A percentile compares a stretch with the other conserved stretches of the same genome.
Evolutionary conservation across 176 grass and related monocot genomes (phyloP).

Genomic region (Musa acuminata): DNA sequence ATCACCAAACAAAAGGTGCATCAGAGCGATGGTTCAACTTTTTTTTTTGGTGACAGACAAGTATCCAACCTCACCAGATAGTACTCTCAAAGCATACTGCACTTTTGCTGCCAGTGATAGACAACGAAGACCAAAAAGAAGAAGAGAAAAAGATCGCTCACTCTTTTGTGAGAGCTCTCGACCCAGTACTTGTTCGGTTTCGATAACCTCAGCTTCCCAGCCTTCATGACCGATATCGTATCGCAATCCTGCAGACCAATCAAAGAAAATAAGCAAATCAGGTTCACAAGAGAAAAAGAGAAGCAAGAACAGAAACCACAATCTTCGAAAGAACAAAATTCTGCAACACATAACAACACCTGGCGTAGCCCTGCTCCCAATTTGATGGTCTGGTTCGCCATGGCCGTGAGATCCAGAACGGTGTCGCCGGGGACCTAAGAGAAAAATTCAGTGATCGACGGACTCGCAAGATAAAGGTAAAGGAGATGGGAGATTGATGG

Average conservation of each 20-base stretch:
- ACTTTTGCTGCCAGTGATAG: not conserved
- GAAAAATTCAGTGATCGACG: not conserved
- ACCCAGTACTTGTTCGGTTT: conserved; percentile 98
- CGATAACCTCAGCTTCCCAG: conserved; percentile 57
- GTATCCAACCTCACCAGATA: not conserved
- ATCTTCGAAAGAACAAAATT: conserved; percentile 1
- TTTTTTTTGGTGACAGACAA: not conserved
- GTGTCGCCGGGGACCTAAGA: conserved; percentile 65
- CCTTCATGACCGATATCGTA: conserved; percentile 51
- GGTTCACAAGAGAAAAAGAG: not conserved
- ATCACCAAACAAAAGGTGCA: not conserved
- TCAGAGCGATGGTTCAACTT: not conserved
- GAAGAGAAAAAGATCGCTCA: conserved; percentile 25
- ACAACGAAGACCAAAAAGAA: not conserved
- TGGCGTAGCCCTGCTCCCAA: conserved; percentile 60
- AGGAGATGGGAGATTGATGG: not conserved
- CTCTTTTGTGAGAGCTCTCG: conserved; percentile 82
- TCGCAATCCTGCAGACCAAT: conserved; percentile 48
- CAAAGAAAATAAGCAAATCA: not conserved
- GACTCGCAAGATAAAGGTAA: not conserved
- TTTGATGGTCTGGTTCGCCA: conserved; percentile 85
- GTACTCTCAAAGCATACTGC: not conserved
- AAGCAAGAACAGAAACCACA: not conserved
- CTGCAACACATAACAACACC: conserved; percentile 30
- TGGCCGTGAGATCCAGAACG: conserved; percentile 59